Conservation (phyloP, 2,329 filamentous ascomycete species). For the Endothia cerciana region DNA sequence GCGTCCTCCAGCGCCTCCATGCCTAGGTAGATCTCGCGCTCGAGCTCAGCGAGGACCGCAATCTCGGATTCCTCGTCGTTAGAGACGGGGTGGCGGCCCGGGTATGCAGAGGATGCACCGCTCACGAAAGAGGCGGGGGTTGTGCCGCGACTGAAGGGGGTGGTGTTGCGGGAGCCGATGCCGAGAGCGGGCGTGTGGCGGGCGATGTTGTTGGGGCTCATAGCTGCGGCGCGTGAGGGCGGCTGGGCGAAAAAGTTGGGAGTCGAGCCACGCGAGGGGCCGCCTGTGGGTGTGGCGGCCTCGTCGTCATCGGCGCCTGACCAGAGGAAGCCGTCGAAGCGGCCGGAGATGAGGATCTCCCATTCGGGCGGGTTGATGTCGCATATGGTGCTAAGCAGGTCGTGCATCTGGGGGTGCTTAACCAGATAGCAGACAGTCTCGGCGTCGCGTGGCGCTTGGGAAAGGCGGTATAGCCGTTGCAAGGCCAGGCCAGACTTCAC, state of each 20-base stretch:
- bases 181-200: constrained; percentile 44
- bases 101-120: constrained; percentile 51
- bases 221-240: constrained; percentile 43
- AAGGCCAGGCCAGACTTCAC: constrained; percentile 76
- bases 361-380: constrained; percentile 92
- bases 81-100: constrained; percentile 67
- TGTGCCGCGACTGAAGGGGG: constrained; percentile 55
- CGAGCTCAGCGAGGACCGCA: constrained; percentile 84
- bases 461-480: constrained; percentile 81
- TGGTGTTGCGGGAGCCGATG: constrained; percentile 50
- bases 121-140: constrained; percentile 51
- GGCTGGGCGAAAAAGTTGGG: constrained; percentile 52
- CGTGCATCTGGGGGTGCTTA: constrained; percentile 79
- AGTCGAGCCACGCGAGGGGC: constrained; percentile 56
- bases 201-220: constrained; percentile 43
- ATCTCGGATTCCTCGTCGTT: constrained; percentile 95
- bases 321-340: constrained; percentile 91
- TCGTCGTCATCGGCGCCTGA: constrained; percentile 76
- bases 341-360: constrained; percentile 92
- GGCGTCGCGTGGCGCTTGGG: constrained; percentile 75
- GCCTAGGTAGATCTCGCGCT: constrained; percentile 88
- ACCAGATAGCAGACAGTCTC: constrained; percentile 86
- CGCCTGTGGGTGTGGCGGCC: constrained; percentile 39
- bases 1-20: constrained; percentile 96
- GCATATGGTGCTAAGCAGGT: constrained; percentile 82